phyloP scores from a whole-genome alignment of 2,329 filamentous ascomycete genomes.

The Graphilbum sp. region DNA sequence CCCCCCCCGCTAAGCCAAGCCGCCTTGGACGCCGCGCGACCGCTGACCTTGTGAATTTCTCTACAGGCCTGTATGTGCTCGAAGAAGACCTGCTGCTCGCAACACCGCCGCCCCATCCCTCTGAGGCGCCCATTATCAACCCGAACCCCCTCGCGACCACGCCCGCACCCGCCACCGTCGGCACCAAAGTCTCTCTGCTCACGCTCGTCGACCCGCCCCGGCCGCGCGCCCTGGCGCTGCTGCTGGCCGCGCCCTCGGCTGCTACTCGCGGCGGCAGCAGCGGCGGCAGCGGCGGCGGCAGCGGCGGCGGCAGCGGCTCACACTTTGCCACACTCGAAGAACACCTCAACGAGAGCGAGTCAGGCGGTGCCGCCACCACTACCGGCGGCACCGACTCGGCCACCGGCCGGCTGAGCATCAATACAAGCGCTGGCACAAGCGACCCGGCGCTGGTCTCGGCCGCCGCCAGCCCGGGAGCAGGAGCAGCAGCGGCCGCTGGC shows the following conservation, averaged over 20 bases:
- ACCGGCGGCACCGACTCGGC: conserved; percentile 3
- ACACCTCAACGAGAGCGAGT: conserved; percentile 7
- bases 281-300: not conserved
- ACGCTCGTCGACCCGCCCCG: conserved; percentile 46
- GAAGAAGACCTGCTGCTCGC: conserved; percentile 86
- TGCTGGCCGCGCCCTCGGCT: conserved; percentile 23
- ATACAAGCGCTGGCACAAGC: conserved; percentile 7
- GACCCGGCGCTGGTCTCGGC: conserved; percentile 15
- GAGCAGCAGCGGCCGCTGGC: conserved; percentile 29
- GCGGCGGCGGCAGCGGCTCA: not conserved
- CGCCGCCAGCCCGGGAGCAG: too few species aligned
- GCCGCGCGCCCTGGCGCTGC: conserved; percentile 35
- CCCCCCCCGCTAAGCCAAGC: too few species aligned
- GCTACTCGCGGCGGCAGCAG: not conserved
- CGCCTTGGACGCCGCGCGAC: too few species aligned
- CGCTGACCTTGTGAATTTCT: not conserved
- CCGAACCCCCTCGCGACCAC: conserved; percentile 82
- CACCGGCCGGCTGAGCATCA: conserved; percentile 8
- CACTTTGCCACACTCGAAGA: conserved; percentile 6
- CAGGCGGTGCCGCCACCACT: not conserved
- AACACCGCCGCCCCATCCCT: conserved; percentile 88
- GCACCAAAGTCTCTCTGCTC: conserved; percentile 70
- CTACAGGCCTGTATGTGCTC: conserved; percentile 67
- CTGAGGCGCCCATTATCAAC: conserved; percentile 73
- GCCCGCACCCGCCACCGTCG: conserved; percentile 66